Conservation (phyloP, 441 rosid species). For the Cnidoscolus chayamansa region DNA sequence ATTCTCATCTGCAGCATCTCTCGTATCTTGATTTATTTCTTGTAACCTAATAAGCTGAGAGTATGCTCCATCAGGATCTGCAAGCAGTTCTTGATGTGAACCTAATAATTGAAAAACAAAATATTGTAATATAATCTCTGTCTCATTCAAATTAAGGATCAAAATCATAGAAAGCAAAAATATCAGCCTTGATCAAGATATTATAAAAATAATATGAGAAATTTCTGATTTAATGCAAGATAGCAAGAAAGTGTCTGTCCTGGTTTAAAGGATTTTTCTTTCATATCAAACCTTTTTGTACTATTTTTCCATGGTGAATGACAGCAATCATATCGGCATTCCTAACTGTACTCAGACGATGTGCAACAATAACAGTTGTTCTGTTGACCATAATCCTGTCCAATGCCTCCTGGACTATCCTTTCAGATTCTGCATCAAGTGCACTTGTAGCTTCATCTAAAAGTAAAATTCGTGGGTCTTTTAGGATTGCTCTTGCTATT, state of each 20-base stretch:
- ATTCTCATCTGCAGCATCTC: constrained; percentile 28
- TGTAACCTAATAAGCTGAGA: constrained; percentile 50
- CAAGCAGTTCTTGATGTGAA: constrained; percentile 48
- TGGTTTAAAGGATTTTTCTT: too few relatives aligned
- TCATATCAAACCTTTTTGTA: constrained; percentile 52
- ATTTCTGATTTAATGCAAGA: neutral
- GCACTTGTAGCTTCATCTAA: constrained; percentile 42
- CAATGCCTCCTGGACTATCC: constrained; percentile 35
- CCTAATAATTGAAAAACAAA: constrained; percentile 35
- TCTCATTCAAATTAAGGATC: neutral
- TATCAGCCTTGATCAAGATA: neutral
- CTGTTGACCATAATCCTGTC: constrained; percentile 33
- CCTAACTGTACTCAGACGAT: constrained; percentile 56
- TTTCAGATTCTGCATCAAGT: constrained; percentile 37
- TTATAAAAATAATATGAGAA: too few relatives aligned
- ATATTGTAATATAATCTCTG: too few relatives aligned
- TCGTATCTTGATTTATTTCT: constrained; percentile 34
- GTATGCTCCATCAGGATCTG: constrained; percentile 50
- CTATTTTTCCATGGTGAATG: constrained; percentile 58
- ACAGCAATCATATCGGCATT: constrained; percentile 65
- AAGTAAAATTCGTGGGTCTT: constrained; percentile 34
- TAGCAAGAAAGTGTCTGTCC: too few relatives aligned
- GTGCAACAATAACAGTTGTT: constrained; percentile 36
- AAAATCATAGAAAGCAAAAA: neutral
- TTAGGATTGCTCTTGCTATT: constrained; percentile 33